Evolutionary conservation across 345 rosid species (phyloP), one percentile per base, ranked within the genome.

Genomic region (Pseudoturritis turrita): DNA sequence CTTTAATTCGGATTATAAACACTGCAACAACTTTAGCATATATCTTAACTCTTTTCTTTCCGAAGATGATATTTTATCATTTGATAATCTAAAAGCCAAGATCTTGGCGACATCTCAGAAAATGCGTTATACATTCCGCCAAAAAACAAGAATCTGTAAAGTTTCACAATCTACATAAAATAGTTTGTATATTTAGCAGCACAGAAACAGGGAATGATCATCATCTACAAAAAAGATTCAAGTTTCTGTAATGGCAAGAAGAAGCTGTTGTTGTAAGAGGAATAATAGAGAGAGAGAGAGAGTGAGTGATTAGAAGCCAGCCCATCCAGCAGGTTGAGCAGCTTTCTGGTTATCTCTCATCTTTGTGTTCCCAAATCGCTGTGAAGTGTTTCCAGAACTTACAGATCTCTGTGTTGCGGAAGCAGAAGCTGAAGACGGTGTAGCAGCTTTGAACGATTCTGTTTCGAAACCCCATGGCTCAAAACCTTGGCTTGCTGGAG

Each of bases 261-360:
- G 51, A 62, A 25, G 49, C 5, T 68, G 26, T 41, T 49, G 15
- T 50, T 65, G 28, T 56, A 56, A 12, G 31, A 60, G 4, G 31
- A 23, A 75, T 52, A 52, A 7, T 19, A 61, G 35, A 44, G 33
- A 43, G 10, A 18, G 70, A 37, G 52, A 9, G 53, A 31, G 13
- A 25, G 36, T 5, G 22, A 28, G 39, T 36, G 37, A 33, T 81
- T 83, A 96, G 81, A 96, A 96, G 77, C 97, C 99, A 75, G 97
- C 94, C 98, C 98, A 92, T 65, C 99, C 99, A 36, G 97, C 88
- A 49, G 99, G 99, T 65, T 87, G 97, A 72, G 80, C 61, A 60
- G 87, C 52, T 51, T 90, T 54, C 78, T 78, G 83, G 68, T 75
- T 80, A 52, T 84, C 91, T 67, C 60, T 70, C 44, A 55, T 62